A percentile compares a stretch with the other conserved stretches of the same genome.
These are phyloP conservation scores for Oropetium thomaeum DNA, from an alignment of 176 grass and related monocot genomes.

Conservation along the genomic window DNA sequence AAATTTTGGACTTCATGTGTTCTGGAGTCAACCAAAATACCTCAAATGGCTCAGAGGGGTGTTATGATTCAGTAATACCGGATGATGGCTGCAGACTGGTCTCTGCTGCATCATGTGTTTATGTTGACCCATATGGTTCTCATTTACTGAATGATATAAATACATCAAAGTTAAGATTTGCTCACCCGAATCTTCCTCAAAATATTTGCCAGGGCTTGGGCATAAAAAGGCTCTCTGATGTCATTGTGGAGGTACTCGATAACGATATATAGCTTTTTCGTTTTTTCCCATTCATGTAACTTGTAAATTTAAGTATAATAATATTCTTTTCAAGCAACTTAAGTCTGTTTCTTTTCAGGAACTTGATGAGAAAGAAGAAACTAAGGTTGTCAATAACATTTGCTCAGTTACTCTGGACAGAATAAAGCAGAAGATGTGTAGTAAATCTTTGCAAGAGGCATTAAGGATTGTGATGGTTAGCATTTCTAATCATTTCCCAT, in stretches of 20 bases:
- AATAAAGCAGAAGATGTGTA: slow-evolving; percentile 72
- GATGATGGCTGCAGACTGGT: slow-evolving; percentile 99
- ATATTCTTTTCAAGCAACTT: background rate
- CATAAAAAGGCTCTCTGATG: slow-evolving; percentile 80
- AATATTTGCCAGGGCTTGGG: slow-evolving; percentile 61
- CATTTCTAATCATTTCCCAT: slow-evolving; percentile 73
- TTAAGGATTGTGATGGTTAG: slow-evolving; percentile 61
- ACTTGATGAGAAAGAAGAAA: slow-evolving; percentile 59
- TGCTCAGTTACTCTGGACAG: slow-evolving; percentile 51
- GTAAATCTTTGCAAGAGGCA: slow-evolving; percentile 63
- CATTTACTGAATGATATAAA: slow-evolving; percentile 72
- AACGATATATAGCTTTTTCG: background rate
- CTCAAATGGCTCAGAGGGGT: slow-evolving; percentile 42
- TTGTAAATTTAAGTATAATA: slow-evolving; percentile 9
- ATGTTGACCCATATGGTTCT: slow-evolving; percentile 79
- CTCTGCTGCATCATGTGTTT: slow-evolving; percentile 78
- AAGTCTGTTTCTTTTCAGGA: slow-evolving; percentile 48
- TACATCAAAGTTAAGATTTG: slow-evolving; percentile 82
- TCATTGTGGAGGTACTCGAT: slow-evolving; percentile 76
- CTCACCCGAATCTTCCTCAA: slow-evolving; percentile 84
- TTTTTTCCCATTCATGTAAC: slow-evolving; percentile 13
- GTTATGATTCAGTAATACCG: slow-evolving; percentile 78
- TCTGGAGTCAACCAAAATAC: slow-evolving; percentile 49
- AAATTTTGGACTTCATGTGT: slow-evolving; percentile 87
- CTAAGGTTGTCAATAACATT: slow-evolving; percentile 70